Percentiles rank a stretch among this genome's conserved stretches.
phyloP scores from a whole-genome alignment of 2,329 filamentous ascomycete genomes.

The Nannizziopsis barbatae region DNA sequence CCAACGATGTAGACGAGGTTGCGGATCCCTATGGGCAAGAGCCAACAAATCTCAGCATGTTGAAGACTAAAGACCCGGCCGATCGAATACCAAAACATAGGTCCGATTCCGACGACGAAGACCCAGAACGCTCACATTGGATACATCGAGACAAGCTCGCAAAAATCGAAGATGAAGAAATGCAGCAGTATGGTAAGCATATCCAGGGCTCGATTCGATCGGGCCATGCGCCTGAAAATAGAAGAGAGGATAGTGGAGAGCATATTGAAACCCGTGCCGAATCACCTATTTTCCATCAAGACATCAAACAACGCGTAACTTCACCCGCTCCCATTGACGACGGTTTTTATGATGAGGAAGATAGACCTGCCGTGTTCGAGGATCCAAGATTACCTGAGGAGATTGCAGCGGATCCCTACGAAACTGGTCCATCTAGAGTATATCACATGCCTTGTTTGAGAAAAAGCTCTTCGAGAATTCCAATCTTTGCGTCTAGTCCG shows the following conservation, averaged over 20 bases:
- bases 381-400: constrained; percentile 70
- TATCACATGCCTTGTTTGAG: constrained; percentile 44
- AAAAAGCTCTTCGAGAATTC: constrained; percentile 67
- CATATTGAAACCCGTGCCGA: constrained; percentile 22
- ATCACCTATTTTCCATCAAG: constrained; percentile 27
- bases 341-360: constrained; percentile 29
- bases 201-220: constrained; percentile 29
- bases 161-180: constrained; percentile 41
- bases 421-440: constrained; percentile 36
- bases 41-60: constrained; percentile 17
- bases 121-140: constrained; percentile 35
- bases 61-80: constrained; percentile 20
- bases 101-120: constrained; percentile 13
- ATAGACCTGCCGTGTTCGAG: constrained; percentile 31
- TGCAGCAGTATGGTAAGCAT: constrained; percentile 38
- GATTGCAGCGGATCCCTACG: constrained; percentile 45
- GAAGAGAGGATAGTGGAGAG: constrained; percentile 31
- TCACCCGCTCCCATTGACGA: constrained; percentile 30
- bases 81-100: constrained; percentile 12
- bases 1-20: constrained; percentile 31
- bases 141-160: constrained; percentile 43
- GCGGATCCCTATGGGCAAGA: constrained; percentile 29
- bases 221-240: constrained; percentile 27
- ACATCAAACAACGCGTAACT: constrained; percentile 23
- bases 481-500: constrained; percentile 68